A percentile compares a stretch with the other conserved stretches of the same genome.
Evolutionary conservation across 371 early-diverging fungal species (phyloP).

Genomic region (Catenaria anguillulae): DNA sequence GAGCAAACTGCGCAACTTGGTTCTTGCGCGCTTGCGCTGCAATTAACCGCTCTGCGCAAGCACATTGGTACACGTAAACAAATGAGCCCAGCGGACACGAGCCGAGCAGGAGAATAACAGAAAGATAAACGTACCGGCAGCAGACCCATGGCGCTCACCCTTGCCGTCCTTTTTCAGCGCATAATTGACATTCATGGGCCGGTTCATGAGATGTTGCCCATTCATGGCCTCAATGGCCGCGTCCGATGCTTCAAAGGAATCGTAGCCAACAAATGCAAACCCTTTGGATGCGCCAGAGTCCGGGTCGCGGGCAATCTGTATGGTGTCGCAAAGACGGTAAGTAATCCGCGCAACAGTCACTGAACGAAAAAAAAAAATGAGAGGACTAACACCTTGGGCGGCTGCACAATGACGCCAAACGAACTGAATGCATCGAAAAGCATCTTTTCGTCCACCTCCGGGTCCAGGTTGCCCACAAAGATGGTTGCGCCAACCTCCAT

Average conservation of each 20-base stretch:
- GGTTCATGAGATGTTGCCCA: slow-evolving; percentile 86
- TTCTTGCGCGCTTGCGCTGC: neutral
- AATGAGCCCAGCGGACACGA: too few relatives aligned
- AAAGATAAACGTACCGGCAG: slow-evolving; percentile 44
- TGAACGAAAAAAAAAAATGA: neutral
- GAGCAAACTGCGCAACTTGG: neutral
- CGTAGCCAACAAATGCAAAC: slow-evolving; percentile 85
- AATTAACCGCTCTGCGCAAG: too few relatives aligned
- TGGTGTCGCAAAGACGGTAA: neutral
- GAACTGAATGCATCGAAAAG: slow-evolving; percentile 91
- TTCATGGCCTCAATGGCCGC: slow-evolving; percentile 95
- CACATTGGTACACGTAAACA: too few relatives aligned
- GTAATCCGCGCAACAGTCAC: too few relatives aligned
- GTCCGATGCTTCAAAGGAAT: slow-evolving; percentile 90
- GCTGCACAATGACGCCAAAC: slow-evolving; percentile 77
- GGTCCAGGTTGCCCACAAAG: slow-evolving; percentile 91
- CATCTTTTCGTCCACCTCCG: slow-evolving; percentile 83
- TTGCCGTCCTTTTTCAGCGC: slow-evolving; percentile 96
- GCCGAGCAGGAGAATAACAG: too few relatives aligned
- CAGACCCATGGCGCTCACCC: slow-evolving; percentile 93
- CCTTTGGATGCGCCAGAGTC: slow-evolving; percentile 77
- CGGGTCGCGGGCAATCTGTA: slow-evolving; percentile 69
- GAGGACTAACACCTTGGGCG: slow-evolving; percentile 45
- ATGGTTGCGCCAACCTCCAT: slow-evolving; percentile 91
- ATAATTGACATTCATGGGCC: slow-evolving; percentile 76